A percentile compares a stretch with the other conserved stretches of the same genome.
Conservation (phyloP, 2,329 filamentous ascomycete species). For the Neofusicoccum sp. region DNA sequence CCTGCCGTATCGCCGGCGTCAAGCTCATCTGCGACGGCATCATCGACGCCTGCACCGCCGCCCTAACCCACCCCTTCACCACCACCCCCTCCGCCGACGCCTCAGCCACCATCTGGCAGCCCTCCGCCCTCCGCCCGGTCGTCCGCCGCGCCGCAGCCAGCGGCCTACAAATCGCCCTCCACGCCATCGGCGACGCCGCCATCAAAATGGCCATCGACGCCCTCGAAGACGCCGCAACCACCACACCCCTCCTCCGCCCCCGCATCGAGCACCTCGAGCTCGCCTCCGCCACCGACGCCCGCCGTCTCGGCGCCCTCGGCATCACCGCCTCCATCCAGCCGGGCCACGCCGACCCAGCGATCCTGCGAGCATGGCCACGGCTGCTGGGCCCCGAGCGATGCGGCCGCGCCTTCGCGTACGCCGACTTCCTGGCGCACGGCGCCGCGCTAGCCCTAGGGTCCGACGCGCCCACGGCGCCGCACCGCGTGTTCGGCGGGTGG, state of each 20-base stretch:
- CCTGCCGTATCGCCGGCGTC: slow-evolving; percentile 60
- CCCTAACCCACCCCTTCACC: slow-evolving; percentile 61
- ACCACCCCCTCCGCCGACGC: slow-evolving; percentile 50
- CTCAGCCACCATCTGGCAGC: slow-evolving; percentile 56
- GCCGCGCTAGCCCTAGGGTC: slow-evolving; percentile 60
- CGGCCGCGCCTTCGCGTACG: slow-evolving; percentile 64
- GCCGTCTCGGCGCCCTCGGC: slow-evolving; percentile 58
- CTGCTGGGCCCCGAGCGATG: slow-evolving; percentile 59
- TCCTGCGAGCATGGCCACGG: slow-evolving; percentile 62
- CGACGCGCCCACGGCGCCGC: slow-evolving; percentile 63
- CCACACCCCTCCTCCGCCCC: slow-evolving; percentile 50
- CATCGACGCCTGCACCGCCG: slow-evolving; percentile 67
- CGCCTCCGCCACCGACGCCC: slow-evolving; percentile 57
- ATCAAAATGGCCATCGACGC: slow-evolving; percentile 61
- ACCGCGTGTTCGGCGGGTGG: slow-evolving; percentile 57
- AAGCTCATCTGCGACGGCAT: slow-evolving; percentile 69
- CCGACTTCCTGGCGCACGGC: slow-evolving; percentile 60
- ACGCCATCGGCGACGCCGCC: slow-evolving; percentile 67
- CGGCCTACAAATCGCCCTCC: slow-evolving; percentile 63
- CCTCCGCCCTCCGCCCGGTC: slow-evolving; percentile 55
- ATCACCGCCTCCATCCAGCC: slow-evolving; percentile 91
- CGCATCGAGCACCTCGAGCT: slow-evolving; percentile 69
- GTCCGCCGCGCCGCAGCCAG: slow-evolving; percentile 57
- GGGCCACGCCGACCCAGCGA: slow-evolving; percentile 80
- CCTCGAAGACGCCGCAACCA: slow-evolving; percentile 42